These are phyloP conservation scores for Coprinopsis strossmayeri DNA, from an alignment of 768 basidiomycete species.

Conservation along the genomic window DNA sequence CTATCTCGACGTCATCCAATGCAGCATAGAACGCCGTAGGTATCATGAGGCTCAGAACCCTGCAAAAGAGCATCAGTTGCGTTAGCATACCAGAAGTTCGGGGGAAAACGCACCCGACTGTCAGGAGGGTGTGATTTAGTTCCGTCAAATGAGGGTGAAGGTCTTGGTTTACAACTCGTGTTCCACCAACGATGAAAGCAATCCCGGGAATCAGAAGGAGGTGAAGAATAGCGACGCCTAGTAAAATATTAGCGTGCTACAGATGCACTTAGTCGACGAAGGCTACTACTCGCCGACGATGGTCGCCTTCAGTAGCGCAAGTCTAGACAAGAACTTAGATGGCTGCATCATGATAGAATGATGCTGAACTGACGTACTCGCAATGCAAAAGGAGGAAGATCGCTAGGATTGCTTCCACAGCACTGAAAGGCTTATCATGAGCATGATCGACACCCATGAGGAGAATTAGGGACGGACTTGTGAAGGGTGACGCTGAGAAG, in stretches of 20 bases:
- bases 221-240: constrained; percentile 70
- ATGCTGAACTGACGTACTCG: too few species aligned
- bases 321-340: constrained; percentile 24
- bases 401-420: constrained; percentile 66
- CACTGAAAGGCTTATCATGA: too few species aligned
- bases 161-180: constrained; percentile 59
- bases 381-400: constrained; percentile 64
- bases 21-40: constrained; percentile 68
- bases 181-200: constrained; percentile 67
- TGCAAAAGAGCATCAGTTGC: constrained; percentile 15
- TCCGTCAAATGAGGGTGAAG: constrained; percentile 60
- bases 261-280: not conserved
- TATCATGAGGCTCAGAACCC: constrained; percentile 56
- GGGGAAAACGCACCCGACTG: constrained; percentile 48
- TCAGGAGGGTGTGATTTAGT: constrained; percentile 63
- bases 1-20: constrained; percentile 23
- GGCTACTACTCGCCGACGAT: constrained; percentile 42
- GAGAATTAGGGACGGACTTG: constrained; percentile 38
- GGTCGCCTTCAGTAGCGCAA: constrained; percentile 62
- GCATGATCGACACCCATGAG: too few species aligned
- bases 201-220: constrained; percentile 65
- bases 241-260: not conserved
- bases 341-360: too few species aligned
- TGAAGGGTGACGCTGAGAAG: constrained; percentile 58
- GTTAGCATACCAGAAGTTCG: not conserved